A percentile compares a stretch with the other conserved stretches of the same genome.
phyloP scores from a whole-genome alignment of 2,329 filamentous ascomycete genomes.

The Fusarium sp. region DNA sequence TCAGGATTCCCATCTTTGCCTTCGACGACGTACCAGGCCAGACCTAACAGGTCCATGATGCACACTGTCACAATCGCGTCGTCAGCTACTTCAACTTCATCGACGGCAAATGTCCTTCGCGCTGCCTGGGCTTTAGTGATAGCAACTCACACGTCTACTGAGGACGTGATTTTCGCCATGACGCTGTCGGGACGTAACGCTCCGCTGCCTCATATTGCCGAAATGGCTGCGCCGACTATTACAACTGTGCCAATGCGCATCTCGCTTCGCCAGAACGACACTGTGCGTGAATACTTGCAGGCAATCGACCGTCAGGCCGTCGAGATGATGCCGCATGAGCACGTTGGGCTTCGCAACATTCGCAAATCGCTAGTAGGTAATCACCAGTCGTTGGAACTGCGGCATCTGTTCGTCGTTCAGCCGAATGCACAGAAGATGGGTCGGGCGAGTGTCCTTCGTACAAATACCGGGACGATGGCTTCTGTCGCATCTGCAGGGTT shows the following conservation, averaged over 20 bases:
- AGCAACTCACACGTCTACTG: slow-evolving; percentile 17
- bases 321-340: slow-evolving; percentile 42
- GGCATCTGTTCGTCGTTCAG: slow-evolving; percentile 9
- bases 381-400: slow-evolving; percentile 14
- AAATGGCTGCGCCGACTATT: slow-evolving; percentile 27
- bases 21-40: slow-evolving; percentile 14
- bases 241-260: slow-evolving; percentile 46
- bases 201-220: slow-evolving; percentile 19
- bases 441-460: slow-evolving; percentile 18
- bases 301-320: slow-evolving; percentile 40
- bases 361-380: slow-evolving; percentile 16
- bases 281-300: slow-evolving; percentile 60
- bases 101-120: slow-evolving; percentile 18
- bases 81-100: slow-evolving; percentile 16
- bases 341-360: slow-evolving; percentile 39
- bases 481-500: slow-evolving; percentile 18
- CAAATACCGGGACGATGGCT: slow-evolving; percentile 15
- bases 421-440: slow-evolving; percentile 18
- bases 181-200: slow-evolving; percentile 22
- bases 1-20: slow-evolving; percentile 19
- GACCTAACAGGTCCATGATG: slow-evolving; percentile 14
- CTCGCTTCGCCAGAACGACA: slow-evolving; percentile 47
- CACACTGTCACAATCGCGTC: slow-evolving; percentile 11
- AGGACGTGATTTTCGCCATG: slow-evolving; percentile 28
- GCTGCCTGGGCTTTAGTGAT: slow-evolving; percentile 20